Base-by-base conservation (phyloP, 306 rosid species). In the Canavalia gladiata region DNA sequence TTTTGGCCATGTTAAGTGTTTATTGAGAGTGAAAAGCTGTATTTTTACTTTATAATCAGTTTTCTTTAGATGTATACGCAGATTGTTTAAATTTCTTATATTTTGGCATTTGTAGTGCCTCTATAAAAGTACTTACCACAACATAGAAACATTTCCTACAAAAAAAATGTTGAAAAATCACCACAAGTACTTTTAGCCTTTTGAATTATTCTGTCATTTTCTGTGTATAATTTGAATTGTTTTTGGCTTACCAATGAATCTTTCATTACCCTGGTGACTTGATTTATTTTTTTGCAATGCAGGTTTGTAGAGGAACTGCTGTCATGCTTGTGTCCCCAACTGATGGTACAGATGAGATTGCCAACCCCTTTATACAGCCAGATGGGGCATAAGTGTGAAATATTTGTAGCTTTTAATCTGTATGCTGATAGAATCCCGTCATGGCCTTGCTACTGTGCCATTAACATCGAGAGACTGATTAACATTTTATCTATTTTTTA, bases 281-380 rank as follows among this genome's bases (percentile, higher is more conserved):
- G 25, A 18, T 18, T 18, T 18, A 35, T 45, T 45, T 72, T 77
- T 39, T 78, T 60, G 28, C 67, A 34, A 43, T 85, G 85, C 91
- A 95, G 99, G 98, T 93, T 65, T 95, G 99, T 66, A 90, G 99
- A 85, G 99, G 99, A 86, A 95, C 99, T 69, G 99, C 99, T 58
- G 99, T 95, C 42, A 95, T 95, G 99, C 98, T 95, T 10, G 99
- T 95, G 81, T 95, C 99, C 33, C 99, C 99, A 72, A 91, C 97
- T 47, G 99, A 95, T 74, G 99, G 99, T 30, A 95, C 99, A 33
- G 98, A 95, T 79, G 99, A 93, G 92, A 95, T 95, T 67, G 94
- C 97, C 25, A 95, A 95, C 91, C 99, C 99, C 58, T 95, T 95
- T 76, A 33, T 92, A 81, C 97, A 93, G 87, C 94, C 95, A 29